Evolutionary conservation across 169 alveolate genomes (phyloP).

Genomic region (Babesia ovata): DNA sequence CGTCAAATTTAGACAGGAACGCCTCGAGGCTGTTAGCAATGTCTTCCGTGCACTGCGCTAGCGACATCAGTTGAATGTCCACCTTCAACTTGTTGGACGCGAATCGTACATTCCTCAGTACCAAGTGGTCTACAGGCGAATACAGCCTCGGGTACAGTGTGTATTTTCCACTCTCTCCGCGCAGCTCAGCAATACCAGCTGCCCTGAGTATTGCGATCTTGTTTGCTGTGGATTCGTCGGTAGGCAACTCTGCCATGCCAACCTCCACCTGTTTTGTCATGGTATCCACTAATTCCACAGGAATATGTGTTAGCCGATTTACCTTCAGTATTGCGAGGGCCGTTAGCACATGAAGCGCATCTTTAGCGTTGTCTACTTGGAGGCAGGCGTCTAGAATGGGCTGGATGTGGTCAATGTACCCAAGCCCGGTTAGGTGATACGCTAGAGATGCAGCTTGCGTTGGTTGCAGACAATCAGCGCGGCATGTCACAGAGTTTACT

Average conservation of each 20-base stretch:
- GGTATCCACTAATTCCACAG: neutral
- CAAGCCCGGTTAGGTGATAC: conserved; percentile 27
- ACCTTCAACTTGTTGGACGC: conserved; percentile 9
- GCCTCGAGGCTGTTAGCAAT: conserved; percentile 19
- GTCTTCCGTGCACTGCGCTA: conserved; percentile 16
- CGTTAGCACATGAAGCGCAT: conserved; percentile 33
- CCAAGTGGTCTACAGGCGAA: neutral
- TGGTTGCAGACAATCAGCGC: conserved; percentile 41
- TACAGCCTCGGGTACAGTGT: conserved; percentile 13
- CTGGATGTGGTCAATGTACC: conserved; percentile 37
- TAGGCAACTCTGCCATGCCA: neutral
- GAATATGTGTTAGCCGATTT: conserved; percentile 4
- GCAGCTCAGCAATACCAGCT: neutral
- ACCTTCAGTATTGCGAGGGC: conserved; percentile 44
- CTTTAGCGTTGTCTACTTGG: conserved; percentile 4
- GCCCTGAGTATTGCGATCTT: conserved; percentile 14
- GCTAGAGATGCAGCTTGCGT: conserved; percentile 36
- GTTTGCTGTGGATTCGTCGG: neutral
- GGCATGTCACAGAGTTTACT: conserved; percentile 29
- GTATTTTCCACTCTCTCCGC: neutral
- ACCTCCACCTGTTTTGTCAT: neutral
- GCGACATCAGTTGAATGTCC: conserved; percentile 2
- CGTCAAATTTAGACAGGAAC: conserved; percentile 45
- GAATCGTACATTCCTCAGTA: neutral
- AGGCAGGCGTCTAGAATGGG: conserved; percentile 19